Conservation (phyloP, 108 stramenopile genomes). For the Parmales sp. region DNA sequence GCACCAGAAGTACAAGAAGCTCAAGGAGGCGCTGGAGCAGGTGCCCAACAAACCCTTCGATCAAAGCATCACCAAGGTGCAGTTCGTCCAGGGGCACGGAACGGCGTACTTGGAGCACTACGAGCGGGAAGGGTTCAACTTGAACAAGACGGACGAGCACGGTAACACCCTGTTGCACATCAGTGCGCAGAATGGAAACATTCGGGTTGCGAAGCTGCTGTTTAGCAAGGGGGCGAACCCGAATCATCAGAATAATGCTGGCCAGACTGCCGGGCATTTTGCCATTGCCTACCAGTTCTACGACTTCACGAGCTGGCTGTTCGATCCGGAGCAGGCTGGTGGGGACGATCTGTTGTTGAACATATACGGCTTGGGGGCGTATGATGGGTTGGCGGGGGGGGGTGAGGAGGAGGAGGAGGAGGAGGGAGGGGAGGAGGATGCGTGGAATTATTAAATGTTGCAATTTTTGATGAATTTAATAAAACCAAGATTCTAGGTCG, state of each 20-base stretch:
- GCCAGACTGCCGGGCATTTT: slow-evolving; percentile 72
- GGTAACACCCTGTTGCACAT: slow-evolving; percentile 67
- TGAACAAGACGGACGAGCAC: slow-evolving; percentile 65
- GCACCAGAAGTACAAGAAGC: slow-evolving; percentile 52
- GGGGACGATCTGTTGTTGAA: slow-evolving; percentile 48
- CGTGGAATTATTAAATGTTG: too few relatives aligned
- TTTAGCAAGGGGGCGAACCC: slow-evolving; percentile 65
- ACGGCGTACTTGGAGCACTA: slow-evolving; percentile 58
- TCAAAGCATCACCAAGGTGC: slow-evolving; percentile 32
- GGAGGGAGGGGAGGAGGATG: background rate
- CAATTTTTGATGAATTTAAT: background rate
- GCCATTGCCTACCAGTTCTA: slow-evolving; percentile 71
- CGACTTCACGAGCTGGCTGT: slow-evolving; percentile 63
- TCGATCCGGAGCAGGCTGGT: slow-evolving; percentile 36
- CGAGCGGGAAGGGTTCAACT: slow-evolving; percentile 51
- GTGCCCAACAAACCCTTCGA: slow-evolving; percentile 51
- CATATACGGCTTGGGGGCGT: slow-evolving; percentile 54
- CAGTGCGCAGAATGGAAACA: slow-evolving; percentile 66
- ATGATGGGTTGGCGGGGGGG: slow-evolving; percentile 47
- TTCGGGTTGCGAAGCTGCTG: slow-evolving; percentile 51
- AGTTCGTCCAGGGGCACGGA: slow-evolving; percentile 53
- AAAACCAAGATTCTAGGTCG: background rate
- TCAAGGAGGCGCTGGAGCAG: slow-evolving; percentile 52
- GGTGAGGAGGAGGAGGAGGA: slow-evolving; percentile 4
- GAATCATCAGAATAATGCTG: slow-evolving; percentile 75